A percentile compares a stretch with the other conserved stretches of the same genome.
phyloP scores from a whole-genome alignment of 2,329 filamentous ascomycete genomes.

The Aspergillus felis region DNA sequence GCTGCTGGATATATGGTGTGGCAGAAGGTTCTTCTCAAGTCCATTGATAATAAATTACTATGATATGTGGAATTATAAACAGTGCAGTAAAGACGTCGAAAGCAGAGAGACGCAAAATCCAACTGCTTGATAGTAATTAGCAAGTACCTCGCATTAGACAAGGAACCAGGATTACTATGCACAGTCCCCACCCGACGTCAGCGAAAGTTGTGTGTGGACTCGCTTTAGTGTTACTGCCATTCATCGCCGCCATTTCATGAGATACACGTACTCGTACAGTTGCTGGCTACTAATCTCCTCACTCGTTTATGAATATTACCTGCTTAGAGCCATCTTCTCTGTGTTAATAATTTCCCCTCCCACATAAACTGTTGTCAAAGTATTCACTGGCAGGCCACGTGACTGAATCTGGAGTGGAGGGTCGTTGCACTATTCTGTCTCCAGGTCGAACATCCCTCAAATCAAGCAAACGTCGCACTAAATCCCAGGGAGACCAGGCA shows the following conservation, averaged over 20 bases:
- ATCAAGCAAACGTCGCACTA: not conserved
- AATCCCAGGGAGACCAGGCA: not conserved
- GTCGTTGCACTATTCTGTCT: not conserved
- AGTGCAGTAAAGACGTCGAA: not conserved
- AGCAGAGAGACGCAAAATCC: not conserved
- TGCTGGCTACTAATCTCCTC: not conserved
- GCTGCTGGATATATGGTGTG: not conserved
- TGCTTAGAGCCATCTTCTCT: not conserved
- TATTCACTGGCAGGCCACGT: not conserved
- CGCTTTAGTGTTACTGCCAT: constrained; percentile 15
- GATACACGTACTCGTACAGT: not conserved
- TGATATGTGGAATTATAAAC: not conserved
- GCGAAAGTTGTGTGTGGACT: constrained; percentile 11
- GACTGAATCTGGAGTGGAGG: not conserved
- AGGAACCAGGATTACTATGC: too few relatives aligned
- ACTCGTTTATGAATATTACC: not conserved
- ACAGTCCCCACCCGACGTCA: constrained; percentile 27
- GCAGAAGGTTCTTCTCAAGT: not conserved
- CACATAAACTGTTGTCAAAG: not conserved
- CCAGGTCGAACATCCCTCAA: not conserved
- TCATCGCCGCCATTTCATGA: constrained; percentile 15
- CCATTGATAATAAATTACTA: not conserved
- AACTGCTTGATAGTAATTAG: not conserved
- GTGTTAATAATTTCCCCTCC: not conserved
- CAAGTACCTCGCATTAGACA: too few relatives aligned